A percentile compares a stretch with the other conserved stretches of the same genome.
phyloP scores from a whole-genome alignment of 140 eudicot species.

The Stevia rebaudiana region DNA sequence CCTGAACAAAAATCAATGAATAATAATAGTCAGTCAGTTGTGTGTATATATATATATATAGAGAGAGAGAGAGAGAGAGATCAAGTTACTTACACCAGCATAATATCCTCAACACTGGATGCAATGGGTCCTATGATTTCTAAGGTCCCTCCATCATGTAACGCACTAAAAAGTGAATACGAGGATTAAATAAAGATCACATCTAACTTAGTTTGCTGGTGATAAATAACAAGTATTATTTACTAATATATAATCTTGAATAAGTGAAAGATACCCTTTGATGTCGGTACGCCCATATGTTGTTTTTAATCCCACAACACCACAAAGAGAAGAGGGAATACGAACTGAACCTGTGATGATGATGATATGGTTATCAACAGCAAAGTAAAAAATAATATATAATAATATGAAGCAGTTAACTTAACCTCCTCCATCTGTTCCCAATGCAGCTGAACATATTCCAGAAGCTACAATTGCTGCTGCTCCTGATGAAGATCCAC shows the following conservation, averaged over 20 bases:
- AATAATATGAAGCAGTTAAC: background rate
- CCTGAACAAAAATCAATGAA: conserved; percentile 32
- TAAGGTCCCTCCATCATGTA: conserved; percentile 67
- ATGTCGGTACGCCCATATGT: conserved; percentile 82
- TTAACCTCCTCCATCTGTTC: conserved; percentile 99
- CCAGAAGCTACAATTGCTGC: conserved; percentile 98
- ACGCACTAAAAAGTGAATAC: background rate
- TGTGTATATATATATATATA: background rate
- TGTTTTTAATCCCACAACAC: conserved; percentile 90
- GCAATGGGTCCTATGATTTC: conserved; percentile 88
- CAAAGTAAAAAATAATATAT: background rate
- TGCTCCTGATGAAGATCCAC: conserved; percentile 99
- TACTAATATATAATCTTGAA: background rate
- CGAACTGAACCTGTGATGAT: conserved; percentile 82
- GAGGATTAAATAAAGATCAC: too few species aligned
- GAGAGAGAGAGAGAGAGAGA: background rate
- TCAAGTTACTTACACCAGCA: conserved; percentile 65
- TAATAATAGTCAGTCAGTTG: background rate
- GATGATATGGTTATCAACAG: background rate
- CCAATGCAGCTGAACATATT: conserved; percentile 86
- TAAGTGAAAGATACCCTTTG: conserved; percentile 61
- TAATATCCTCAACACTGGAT: conserved; percentile 84
- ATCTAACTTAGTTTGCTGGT: background rate
- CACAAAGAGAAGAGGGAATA: conserved; percentile 96
- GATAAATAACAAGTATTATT: background rate